Percentiles rank a stretch among this genome's conserved stretches.
Conservation (phyloP, 1,284 basidiomycete species). For the Ganoderma sinense region DNA sequence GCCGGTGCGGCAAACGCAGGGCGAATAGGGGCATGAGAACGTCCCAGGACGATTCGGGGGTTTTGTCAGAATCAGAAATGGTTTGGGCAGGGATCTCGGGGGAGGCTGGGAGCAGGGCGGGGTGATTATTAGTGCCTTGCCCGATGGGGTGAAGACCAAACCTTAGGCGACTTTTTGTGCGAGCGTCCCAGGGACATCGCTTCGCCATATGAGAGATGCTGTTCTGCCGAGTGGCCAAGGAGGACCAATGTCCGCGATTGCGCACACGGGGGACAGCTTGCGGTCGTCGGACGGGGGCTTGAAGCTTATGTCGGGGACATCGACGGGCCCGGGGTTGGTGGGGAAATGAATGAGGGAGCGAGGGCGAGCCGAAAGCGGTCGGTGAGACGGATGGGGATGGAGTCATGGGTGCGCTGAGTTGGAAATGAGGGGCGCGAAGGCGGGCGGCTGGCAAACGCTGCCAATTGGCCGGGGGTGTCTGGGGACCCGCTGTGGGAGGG, state of each 20-base stretch:
- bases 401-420: constrained; percentile 1
- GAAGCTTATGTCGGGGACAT: neutral
- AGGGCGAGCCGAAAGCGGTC: neutral
- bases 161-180: neutral
- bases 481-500: neutral
- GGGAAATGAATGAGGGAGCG: constrained; percentile 1
- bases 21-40: neutral
- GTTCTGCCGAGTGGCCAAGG: neutral
- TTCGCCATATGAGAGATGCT: neutral
- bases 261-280: neutral
- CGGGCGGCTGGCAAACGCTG: neutral
- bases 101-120: neutral
- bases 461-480: neutral
- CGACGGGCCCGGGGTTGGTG: neutral
- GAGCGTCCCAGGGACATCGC: constrained; percentile 1
- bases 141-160: constrained; percentile 1
- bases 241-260: neutral
- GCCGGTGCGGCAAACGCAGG: neutral
- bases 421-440: neutral
- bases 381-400: neutral
- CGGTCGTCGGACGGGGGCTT: neutral
- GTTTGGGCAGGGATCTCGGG: neutral
- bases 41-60: neutral
- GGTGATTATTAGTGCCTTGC: neutral
- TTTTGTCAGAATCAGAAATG: neutral